Evolutionary conservation across 2,329 filamentous ascomycete genomes (phyloP), one percentile per base, ranked within the genome.

Genomic region (Colletotrichum zoysiae): DNA sequence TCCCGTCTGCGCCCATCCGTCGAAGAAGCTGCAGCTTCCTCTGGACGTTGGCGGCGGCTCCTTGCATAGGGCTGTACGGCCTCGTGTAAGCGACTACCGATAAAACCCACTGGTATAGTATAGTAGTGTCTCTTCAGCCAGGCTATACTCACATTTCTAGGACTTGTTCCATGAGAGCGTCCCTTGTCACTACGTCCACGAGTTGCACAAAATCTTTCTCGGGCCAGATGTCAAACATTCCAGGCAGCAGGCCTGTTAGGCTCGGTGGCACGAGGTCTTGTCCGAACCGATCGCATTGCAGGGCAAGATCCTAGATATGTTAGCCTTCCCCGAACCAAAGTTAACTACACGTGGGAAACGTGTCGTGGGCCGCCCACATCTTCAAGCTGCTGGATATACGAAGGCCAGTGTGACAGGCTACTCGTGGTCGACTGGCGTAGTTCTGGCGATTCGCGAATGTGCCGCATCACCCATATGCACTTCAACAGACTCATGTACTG

Each of bases 361-460:
- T 53, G 12, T 38, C 8, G 42, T 6, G 30, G 14, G n/a, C 20
- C 5, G 14, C 79, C 75, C 60, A 80, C 79, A 50, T 80, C 76
- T 68, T 81, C 78, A 2, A 81, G 75, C 63, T 81, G 76, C 8
- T 73, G 74, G 18, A 77, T 67, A 35, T 80, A 81, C 1, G 79
- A 81, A n/a, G 79, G 79, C 79, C 79, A 81, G 44, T 81, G 79
- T 2, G 79, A 81, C 23, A 78, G 76, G 11, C 69, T 57, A 9
- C 67, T 56, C 1, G 71, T 56, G 12, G 44, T n/a, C 1, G 73
- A 67, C 3, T 67, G 38, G 4, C 48, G 58, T 1, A 79, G 60
- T 56, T 76, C 59, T 1, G 38, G 53, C 3, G 72, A 70, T 23
- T 64, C 55, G 23, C 56, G 35, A 18, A 77, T 75, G 23, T 57